Evolutionary conservation across 306 rosid species (phyloP).

Genomic region (Quillaja saponaria): DNA sequence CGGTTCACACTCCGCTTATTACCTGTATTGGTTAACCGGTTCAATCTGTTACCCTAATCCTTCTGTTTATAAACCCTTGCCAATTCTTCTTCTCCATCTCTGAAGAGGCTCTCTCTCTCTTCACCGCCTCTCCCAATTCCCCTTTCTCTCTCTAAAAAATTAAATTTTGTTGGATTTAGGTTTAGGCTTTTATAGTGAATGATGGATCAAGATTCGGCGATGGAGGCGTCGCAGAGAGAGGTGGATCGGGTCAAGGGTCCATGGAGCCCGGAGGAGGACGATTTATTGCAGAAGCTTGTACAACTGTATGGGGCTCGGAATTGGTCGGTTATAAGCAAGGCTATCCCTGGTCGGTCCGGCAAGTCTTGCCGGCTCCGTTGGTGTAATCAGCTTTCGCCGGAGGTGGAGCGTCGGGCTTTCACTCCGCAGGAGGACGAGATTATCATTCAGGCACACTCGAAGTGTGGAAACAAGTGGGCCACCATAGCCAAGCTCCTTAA

Average conservation of each 20-base stretch:
- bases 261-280: slow-evolving; percentile 64
- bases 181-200: slow-evolving; percentile 6
- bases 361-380: slow-evolving; percentile 65
- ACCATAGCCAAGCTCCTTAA: slow-evolving; percentile 59
- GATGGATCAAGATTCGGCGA: slow-evolving; percentile 18
- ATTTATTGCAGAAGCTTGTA: slow-evolving; percentile 39
- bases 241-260: slow-evolving; percentile 55
- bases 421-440: slow-evolving; percentile 47
- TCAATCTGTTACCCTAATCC: slow-evolving; percentile 49
- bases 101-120: slow-evolving; percentile 13
- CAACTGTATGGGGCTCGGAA: slow-evolving; percentile 47
- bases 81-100: neutral
- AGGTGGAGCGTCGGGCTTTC: slow-evolving; percentile 52
- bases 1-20: slow-evolving; percentile 36
- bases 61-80: slow-evolving; percentile 36
- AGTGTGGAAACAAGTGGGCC: slow-evolving; percentile 64
- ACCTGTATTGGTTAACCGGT: slow-evolving; percentile 47
- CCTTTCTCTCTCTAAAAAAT: neutral
- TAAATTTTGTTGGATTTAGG: neutral
- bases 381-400: slow-evolving; percentile 71
- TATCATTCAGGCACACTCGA: slow-evolving; percentile 42
- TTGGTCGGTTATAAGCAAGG: slow-evolving; percentile 49
- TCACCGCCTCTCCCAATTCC: neutral
- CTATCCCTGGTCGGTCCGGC: slow-evolving; percentile 54
- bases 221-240: slow-evolving; percentile 30